Conservation (phyloP, 169 alveolate species). For the Neospora caninum region DNA sequence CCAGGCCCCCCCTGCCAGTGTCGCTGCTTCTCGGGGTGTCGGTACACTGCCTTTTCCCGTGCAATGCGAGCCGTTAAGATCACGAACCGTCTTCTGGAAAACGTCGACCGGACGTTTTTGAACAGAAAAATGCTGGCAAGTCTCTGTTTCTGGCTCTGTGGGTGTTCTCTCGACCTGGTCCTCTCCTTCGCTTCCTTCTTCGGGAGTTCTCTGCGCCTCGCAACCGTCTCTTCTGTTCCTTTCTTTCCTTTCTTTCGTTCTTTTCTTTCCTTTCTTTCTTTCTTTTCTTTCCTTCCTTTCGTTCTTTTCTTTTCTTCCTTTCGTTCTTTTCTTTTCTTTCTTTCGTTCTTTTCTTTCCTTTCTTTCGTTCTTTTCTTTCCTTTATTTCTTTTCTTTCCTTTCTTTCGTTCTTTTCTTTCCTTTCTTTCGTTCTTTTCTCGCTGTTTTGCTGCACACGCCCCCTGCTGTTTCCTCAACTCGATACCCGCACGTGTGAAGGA, state of each 20-base stretch:
- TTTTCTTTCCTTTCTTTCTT: not conserved
- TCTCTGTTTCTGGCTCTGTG: not conserved
- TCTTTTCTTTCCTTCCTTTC: not conserved
- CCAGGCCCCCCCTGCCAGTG: not conserved
- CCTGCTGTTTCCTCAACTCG: not conserved
- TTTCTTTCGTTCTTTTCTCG: not conserved
- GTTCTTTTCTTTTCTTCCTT: not conserved
- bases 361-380: not conserved
- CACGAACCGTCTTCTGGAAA: constrained; percentile 2
- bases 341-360: not conserved
- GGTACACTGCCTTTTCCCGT: not conserved
- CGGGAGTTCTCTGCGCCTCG: not conserved
- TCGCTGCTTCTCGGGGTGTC: not conserved
- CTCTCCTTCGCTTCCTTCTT: not conserved
- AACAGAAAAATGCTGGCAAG: constrained; percentile 2
- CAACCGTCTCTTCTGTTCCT: not conserved
- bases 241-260: not conserved
- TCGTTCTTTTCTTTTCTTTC: not conserved
- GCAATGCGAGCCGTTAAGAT: constrained; percentile 7
- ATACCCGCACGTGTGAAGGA: not conserved
- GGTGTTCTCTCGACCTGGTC: not conserved
- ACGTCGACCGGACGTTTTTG: not conserved
- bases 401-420: not conserved
- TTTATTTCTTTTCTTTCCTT: not conserved
- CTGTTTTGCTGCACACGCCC: too few species aligned